Evolutionary conservation across 108 stramenopile genomes (phyloP), one percentile per base, ranked within the genome.

Genomic region (Aurantiochytrium sp.): DNA sequence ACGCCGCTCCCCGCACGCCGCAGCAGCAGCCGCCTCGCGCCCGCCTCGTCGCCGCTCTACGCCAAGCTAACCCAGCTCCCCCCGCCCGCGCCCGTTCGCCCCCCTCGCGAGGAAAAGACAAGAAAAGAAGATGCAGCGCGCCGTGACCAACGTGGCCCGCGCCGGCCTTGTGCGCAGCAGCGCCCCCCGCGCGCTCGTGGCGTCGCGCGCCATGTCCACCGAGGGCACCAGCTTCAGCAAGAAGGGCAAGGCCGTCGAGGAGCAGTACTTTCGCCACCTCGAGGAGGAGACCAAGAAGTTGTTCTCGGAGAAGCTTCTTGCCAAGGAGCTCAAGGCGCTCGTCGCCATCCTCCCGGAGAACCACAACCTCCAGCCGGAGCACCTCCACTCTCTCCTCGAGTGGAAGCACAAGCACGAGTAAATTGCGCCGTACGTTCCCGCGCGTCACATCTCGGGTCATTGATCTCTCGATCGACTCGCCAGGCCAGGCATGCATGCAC

Each of bases 251-350:
- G 76, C 76, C 51, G 51, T 53, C 51, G 76, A 83, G 76, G 76
- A 83, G 49, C 76, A 83, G 76, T 83, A 83, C 76, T 83, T 83
- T 28, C 45, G 51, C 49, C 76, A 83, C 49, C 51, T 83, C 49
- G 51, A 83, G 49, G 76, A 83, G 51, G 49, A 83, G 76, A 47
- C 45, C 49, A 83, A 53, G 76, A 83, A 83, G 76, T 2, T 25
- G 4, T 83, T 53, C 76, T 47, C 49, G n/a, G 76, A 83, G 76
- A 45, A 53, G 49, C 76, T 83, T 2, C 76, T 53, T 4, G 3
- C 19, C 23, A 83, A 83, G 76, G 76, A 83, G 76, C 76, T 83
- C 51, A 47, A 53, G 49, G n/a, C 76, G 3, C 76, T 83, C 76
- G 23, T 83, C 25, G 6, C 19, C 49, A 83, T 83, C 76, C 76